Evolutionary conservation across 257 asterid genomes (phyloP), one percentile per base, ranked within the genome.

Genomic region (Apocynum venetum): DNA sequence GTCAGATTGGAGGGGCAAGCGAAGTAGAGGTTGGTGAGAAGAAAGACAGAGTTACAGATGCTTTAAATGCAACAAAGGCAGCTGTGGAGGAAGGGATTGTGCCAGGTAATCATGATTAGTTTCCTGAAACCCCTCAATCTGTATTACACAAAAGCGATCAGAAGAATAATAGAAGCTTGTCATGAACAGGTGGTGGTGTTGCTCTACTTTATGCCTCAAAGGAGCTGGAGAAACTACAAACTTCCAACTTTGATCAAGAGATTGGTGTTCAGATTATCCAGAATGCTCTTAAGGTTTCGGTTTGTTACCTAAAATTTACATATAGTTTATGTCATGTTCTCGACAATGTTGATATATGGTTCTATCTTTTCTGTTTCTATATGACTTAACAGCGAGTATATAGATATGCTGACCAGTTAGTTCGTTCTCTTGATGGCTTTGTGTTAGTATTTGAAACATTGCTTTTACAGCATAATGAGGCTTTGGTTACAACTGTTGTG

Each of bases 1-100:
- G 19, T 14, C 80, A 88, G 87, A 81, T 88, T 36, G 93, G 93
- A 59, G 92, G 89, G 72, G 89, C 92, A 38, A 89, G 89, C 80
- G 96, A 89, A 83, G 55, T 77, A 12, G 93, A 91, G 79, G 89
- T 87, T 68, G 66, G 85, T 35, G 93, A 89, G 84, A 87, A 83
- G 85, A 89, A 89, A 80, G 91, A 87, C 66, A 81, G 92, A 71
- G 88, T 89, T 48, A 86, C 87, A 0, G 93, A 89, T 82, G 92
- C 96, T 66, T 78, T 86, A 44, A 86, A 89, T 82, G 91, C 93
- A 31, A 87, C 90, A 15, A 84, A 80, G 77, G 90, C 96, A 64
- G 89, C 91, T 66, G 91, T 87, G 0, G 96, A 90, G 48, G 93
- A 90, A 81, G 93, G 91, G 76, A 89, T 89, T 64, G 83, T 87